A percentile compares a stretch with the other conserved stretches of the same genome.
These are phyloP conservation scores for Eucalyptus pauciflora DNA, from an alignment of 345 rosid species.

Conservation along the genomic window DNA sequence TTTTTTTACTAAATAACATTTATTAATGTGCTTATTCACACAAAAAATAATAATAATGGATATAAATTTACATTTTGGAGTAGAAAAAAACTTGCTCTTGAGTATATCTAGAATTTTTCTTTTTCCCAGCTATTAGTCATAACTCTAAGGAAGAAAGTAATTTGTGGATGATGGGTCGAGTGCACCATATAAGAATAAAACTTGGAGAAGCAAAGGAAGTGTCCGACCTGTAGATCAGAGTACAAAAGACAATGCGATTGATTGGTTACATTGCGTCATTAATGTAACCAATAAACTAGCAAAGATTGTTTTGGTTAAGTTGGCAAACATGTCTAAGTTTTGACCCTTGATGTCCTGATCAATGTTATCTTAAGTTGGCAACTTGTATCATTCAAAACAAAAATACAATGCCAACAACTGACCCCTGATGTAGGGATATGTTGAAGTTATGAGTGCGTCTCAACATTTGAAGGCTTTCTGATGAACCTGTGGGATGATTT, in stretches of 20 bases:
- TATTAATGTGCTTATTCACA: background rate
- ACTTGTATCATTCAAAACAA: background rate
- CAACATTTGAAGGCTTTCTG: background rate
- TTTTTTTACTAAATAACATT: background rate
- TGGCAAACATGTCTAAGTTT: background rate
- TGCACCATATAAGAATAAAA: background rate
- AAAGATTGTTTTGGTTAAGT: background rate
- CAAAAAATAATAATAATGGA: accelerated
- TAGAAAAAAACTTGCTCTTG: accelerated
- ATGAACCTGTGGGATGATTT: background rate
- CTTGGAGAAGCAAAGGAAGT: background rate
- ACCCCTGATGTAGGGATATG: background rate
- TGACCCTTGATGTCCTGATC: background rate
- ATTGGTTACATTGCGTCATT: background rate
- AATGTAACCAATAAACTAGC: background rate
- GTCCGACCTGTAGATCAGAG: accelerated
- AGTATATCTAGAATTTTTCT: background rate
- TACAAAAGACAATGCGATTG: background rate
- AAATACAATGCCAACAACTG: background rate
- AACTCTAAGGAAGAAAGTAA: background rate
- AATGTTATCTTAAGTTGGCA: background rate
- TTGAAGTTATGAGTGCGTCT: background rate
- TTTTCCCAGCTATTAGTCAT: background rate
- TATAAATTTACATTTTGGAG: background rate
- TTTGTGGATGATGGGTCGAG: background rate